Evolutionary conservation across 2,329 filamentous ascomycete genomes (phyloP).

Genomic region (Pestalotiopsis sp.): DNA sequence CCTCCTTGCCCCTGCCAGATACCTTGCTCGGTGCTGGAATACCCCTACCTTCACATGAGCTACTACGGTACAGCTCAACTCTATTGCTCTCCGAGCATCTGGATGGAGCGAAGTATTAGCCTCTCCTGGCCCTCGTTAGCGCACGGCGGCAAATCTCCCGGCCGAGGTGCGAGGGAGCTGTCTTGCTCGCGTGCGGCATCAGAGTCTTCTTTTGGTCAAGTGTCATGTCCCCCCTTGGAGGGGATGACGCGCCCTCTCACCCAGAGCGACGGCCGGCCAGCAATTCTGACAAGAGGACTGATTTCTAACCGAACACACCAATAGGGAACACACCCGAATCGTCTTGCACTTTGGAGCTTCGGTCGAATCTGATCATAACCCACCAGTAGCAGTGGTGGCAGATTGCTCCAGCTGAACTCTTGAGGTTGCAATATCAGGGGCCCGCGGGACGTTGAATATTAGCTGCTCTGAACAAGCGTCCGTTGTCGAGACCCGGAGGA

Average conservation of each 20-base stretch:
- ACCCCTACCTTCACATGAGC: not conserved
- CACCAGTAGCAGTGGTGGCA: not conserved
- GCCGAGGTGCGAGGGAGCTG: not conserved
- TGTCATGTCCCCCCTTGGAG: not conserved
- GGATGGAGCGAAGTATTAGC: slow-evolving; percentile 10
- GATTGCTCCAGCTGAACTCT: not conserved
- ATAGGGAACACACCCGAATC: slow-evolving; percentile 10
- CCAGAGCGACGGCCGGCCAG: not conserved
- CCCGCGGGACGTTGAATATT: not conserved
- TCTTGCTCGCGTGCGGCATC: slow-evolving; percentile 6
- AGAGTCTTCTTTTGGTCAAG: not conserved
- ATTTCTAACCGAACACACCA: not conserved
- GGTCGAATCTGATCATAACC: slow-evolving; percentile 12
- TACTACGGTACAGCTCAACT: not conserved
- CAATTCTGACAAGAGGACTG: not conserved
- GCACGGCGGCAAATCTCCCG: slow-evolving; percentile 10
- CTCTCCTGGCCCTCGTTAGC: slow-evolving; percentile 7
- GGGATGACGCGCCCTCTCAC: not conserved
- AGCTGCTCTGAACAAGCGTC: not conserved
- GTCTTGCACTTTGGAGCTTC: slow-evolving; percentile 4
- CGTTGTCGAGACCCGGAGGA: not conserved
- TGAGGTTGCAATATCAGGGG: not conserved
- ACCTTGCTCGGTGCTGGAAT: not conserved
- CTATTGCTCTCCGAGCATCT: slow-evolving; percentile 10
- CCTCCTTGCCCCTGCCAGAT: not conserved